Evolutionary conservation across 2,329 filamentous ascomycete species (phyloP).

Genomic region (Paecilomyces variotii): DNA sequence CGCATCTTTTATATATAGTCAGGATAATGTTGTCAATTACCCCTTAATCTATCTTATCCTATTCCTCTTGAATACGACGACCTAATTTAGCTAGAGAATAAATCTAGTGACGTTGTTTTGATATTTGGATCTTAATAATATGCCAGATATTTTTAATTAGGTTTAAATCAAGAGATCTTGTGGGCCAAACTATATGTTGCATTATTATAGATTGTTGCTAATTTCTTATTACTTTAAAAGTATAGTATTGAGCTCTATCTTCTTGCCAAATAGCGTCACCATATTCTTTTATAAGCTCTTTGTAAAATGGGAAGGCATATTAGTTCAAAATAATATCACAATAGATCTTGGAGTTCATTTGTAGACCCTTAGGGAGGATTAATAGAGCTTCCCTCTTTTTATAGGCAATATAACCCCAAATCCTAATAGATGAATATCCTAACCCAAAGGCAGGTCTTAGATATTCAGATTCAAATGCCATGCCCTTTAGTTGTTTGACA

Average conservation of each 20-base stretch:
- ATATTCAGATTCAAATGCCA: neutral
- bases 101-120: neutral
- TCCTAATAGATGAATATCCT: neutral
- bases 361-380: neutral
- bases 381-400: neutral
- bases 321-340: neutral
- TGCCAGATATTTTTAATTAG: neutral
- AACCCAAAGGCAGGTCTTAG: neutral
- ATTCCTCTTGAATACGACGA: neutral
- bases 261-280: neutral
- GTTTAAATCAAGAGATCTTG: neutral
- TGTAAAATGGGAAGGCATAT: neutral
- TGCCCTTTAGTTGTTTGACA: neutral
- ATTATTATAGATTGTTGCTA: neutral
- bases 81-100: neutral
- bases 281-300: neutral
- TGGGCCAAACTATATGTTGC: neutral
- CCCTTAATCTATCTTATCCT: neutral
- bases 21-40: neutral
- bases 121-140: neutral
- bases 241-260: neutral
- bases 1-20: neutral
- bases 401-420: neutral
- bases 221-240: neutral
- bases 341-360: neutral